Evolutionary conservation across 2,329 filamentous ascomycete species (phyloP), one percentile per base, ranked within the genome.

Genomic region (Aspergillus udagawae): DNA sequence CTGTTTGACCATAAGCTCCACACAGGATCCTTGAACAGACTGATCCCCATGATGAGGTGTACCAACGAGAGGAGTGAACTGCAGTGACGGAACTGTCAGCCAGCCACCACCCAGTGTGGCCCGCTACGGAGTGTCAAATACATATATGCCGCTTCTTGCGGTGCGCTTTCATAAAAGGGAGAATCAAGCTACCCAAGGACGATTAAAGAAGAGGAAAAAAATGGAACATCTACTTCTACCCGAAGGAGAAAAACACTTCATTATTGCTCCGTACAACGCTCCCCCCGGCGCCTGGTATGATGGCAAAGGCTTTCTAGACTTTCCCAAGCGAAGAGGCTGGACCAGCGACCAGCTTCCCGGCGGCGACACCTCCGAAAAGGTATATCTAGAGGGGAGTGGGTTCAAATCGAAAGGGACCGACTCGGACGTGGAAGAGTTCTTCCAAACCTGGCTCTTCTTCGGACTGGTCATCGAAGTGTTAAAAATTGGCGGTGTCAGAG

Each of bases 361-460:
- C 3, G 60, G 53, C 38, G 50, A 60, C n/a, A 52, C 29, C 17
- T 38, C 48, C 17, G 25, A 53, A 23, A 53, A 57, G 14, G 56
- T 51, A 47, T 52, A 41, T 28, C 28, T 50, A 14, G 58, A 60
- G 12, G 44, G 49, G 5, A 52, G 55, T 28, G 59, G 56, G 4
- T 52, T 57, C 47, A 25, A 53, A 32, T 14, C 35, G n/a, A 56
- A 50, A 49, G 55, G 44, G 20, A 17, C 2, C 27, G 42, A 29
- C 6, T 14, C 14, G 3, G 29, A 58, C 20, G 57, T 59, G 10
- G 63, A 63, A 38, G 51, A 60, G 14, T 66, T 66, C 50, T 62
- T 66, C 25, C 64, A 66, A 27, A 63, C 63, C 25, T 66, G 63
- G 64, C 62, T 66, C 7, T 66, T 63, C 55, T 66, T 66, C 54